Percentiles rank a stretch among this genome's conserved stretches.
phyloP scores from a whole-genome alignment of 805 yeast genomes.

The Candida incommunis region DNA sequence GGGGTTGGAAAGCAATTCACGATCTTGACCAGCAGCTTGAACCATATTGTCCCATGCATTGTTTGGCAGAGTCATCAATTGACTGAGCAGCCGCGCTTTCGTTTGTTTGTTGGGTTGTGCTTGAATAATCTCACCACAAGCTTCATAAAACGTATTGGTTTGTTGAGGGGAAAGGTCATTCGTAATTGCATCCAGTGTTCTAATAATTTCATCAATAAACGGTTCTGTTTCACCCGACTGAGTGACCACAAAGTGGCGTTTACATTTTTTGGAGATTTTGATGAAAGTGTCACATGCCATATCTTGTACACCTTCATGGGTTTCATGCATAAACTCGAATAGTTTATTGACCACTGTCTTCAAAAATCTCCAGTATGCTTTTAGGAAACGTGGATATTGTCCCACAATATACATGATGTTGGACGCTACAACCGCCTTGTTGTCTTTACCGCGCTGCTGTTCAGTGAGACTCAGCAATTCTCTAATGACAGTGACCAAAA shows the following conservation, averaged over 20 bases:
- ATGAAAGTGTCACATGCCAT: conserved; percentile 99
- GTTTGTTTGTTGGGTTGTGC: conserved; percentile 64
- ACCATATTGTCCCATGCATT: conserved; percentile 89
- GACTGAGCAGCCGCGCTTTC: conserved; percentile 58
- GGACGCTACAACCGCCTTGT: conserved; percentile 98
- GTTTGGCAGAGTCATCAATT: conserved; percentile 84
- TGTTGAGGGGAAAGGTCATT: conserved; percentile 93
- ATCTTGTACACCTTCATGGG: conserved; percentile 99
- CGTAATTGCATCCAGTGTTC: conserved; percentile 70
- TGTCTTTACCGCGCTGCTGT: conserved; percentile 92
- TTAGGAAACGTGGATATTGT: conserved; percentile 92
- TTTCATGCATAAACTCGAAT: conserved; percentile 98
- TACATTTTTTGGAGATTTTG: conserved; percentile 89
- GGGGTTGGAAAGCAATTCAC: conserved; percentile 44
- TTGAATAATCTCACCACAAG: conserved; percentile 85
- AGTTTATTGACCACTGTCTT: conserved; percentile 91
- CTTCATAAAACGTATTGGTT: conserved; percentile 94
- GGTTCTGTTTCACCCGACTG: conserved; percentile 82
- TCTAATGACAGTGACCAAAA: conserved; percentile 83
- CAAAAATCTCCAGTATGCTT: conserved; percentile 95
- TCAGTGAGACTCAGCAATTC: conserved; percentile 86
- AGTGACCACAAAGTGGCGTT: conserved; percentile 80
- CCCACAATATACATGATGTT: conserved; percentile 99
- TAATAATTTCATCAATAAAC: conserved; percentile 78
- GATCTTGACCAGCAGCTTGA: conserved; percentile 71